phyloP scores from a whole-genome alignment of 495 filamentous ascomycete species.

The Beverwykella pulmonaria region DNA sequence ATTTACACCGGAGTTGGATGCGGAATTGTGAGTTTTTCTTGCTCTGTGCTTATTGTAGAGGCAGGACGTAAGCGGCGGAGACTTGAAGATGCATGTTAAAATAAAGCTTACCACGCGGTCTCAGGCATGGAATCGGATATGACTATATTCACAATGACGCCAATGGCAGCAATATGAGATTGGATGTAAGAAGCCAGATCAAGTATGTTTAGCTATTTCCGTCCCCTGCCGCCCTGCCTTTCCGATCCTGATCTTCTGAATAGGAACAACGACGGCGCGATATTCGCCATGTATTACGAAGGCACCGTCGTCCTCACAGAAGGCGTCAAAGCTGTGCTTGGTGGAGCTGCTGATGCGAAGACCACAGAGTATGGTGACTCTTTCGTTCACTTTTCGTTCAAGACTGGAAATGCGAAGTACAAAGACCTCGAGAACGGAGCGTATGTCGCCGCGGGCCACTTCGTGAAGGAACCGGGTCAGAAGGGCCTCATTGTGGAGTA shows the following conservation, averaged over 20 bases:
- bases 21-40: no score
- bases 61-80: no score
- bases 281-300: conserved; percentile 39
- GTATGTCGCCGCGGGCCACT: conserved; percentile 34
- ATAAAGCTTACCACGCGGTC: no score
- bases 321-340: conserved; percentile 31
- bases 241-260: not conserved
- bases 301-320: conserved; percentile 30
- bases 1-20: conserved; percentile 45
- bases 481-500: conserved; percentile 33
- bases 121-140: conserved; percentile 38
- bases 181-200: conserved; percentile 37
- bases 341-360: conserved; percentile 15
- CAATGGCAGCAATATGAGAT: conserved; percentile 32
- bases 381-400: conserved; percentile 30
- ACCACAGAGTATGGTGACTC: conserved; percentile 34
- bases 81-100: no score
- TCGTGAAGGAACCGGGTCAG: conserved; percentile 22
- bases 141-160: conserved; percentile 41
- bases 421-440: conserved; percentile 31
- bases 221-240: not conserved
- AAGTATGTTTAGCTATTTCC: conserved; percentile 25
- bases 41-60: no score
- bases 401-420: conserved; percentile 33
- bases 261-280: conserved; percentile 15